A percentile compares a stretch with the other conserved stretches of the same genome.
Evolutionary conservation across 768 basidiomycete species (phyloP).

Genomic region (Tylopilus sp.): DNA sequence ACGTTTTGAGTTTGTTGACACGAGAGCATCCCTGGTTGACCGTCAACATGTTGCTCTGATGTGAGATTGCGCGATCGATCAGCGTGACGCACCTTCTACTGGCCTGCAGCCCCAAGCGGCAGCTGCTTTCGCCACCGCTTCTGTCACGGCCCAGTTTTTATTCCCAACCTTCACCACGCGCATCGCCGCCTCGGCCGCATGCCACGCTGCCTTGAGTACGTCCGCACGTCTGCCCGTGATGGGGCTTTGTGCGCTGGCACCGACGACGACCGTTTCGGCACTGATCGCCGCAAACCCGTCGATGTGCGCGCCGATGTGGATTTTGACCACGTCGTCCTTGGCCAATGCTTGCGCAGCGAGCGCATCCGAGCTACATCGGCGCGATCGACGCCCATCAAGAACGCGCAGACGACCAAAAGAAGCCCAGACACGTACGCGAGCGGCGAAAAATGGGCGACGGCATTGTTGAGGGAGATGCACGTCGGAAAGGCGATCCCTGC

Average conservation of each 20-base stretch:
- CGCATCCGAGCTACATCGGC: conserved; percentile 60
- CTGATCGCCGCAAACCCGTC: conserved; percentile 94
- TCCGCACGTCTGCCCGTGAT: conserved; percentile 87
- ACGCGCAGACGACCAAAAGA: not conserved
- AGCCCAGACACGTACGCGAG: conserved; percentile 61
- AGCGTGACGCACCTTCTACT: conserved; percentile 84
- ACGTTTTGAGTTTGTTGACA: conserved; percentile 94
- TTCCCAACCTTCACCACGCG: conserved; percentile 87
- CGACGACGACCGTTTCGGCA: conserved; percentile 91
- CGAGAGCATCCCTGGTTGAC: conserved; percentile 77
- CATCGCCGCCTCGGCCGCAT: conserved; percentile 90
- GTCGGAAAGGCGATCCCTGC: conserved; percentile 94
- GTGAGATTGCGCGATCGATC: not conserved
- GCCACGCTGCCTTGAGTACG: conserved; percentile 90
- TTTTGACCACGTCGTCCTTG: conserved; percentile 91
- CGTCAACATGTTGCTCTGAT: not conserved
- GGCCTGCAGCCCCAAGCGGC: conserved; percentile 82
- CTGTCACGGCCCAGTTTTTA: conserved; percentile 95
- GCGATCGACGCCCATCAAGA: conserved; percentile 29
- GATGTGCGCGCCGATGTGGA: conserved; percentile 96
- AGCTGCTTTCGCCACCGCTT: conserved; percentile 71
- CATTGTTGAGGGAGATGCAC: conserved; percentile 89
- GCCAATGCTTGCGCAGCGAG: conserved; percentile 64
- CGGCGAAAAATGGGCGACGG: conserved; percentile 96
- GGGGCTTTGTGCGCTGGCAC: conserved; percentile 67